Evolutionary conservation across 257 asterid species (phyloP), one percentile per base, ranked within the genome.

Genomic region (Scutellaria minor): DNA sequence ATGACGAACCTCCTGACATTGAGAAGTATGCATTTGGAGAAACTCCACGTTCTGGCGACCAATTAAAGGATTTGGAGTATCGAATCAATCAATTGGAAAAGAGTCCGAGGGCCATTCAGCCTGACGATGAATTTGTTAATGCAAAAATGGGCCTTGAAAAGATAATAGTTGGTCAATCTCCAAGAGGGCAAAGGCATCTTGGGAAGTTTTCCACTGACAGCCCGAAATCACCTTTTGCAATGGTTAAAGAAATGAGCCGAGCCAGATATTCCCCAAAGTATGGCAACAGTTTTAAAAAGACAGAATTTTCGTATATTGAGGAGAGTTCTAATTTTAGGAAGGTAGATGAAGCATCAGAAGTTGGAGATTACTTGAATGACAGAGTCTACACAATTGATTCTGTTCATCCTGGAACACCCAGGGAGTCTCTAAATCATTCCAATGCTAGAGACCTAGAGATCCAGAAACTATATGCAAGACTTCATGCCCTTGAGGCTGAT

Each of bases 401-500:
- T 50, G 80, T 91, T 80, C 86, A 83, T 82, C 86, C 83, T 58
- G 82, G 85, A 78, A 82, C 95, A 67, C 89, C 90, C 18, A 81
- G 71, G 79, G 87, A 77, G 47, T 75, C 89, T 4, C 64, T 76
- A 18, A 66, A 77, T 57, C 78, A 75, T 67, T 78, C 84, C 10
- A 80, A 78, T 75, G 69, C 71, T 68, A 84, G 77, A 70, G 96
- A 91, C 76, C 80, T 90, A 41, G 96, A 89, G 71, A 79, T 94
- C 75, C 91, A 85, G 77, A 91, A 91, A 91, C 81, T 94, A 78
- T 88, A 94, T 78, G 86, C 81, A 24, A 88, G 97, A 85, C 88
- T 91, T 81, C 99, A 89, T 51, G 91, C 96, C 51, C 96, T 94
- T 68, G 99, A 94, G 85, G 99, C 97, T 76, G 99, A 94, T 77